Percentiles rank a stretch among this genome's conserved stretches.
Conservation (phyloP, 257 asterid species). For the Nemophila menziesii region DNA sequence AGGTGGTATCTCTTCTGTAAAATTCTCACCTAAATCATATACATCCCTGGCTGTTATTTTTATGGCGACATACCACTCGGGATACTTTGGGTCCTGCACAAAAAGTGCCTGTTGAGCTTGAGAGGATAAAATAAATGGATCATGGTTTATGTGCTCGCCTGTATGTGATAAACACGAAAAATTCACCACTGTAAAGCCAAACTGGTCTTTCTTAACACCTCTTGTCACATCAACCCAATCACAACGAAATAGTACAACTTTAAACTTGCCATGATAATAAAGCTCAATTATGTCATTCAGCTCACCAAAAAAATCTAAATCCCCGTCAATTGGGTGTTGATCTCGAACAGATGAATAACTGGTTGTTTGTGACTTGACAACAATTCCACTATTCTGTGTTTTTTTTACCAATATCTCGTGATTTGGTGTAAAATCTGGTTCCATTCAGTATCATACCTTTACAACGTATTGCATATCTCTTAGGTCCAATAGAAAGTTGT, state of each 20-base stretch:
- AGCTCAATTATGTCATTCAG: neutral
- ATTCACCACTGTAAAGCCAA: conserved; percentile 7
- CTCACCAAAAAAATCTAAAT: neutral
- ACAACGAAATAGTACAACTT: conserved; percentile 4
- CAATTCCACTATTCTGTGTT: conserved; percentile 4
- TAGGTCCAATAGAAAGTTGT: conserved; percentile 1
- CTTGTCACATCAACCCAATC: conserved; percentile 6
- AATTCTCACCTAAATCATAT: neutral
- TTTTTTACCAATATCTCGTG: neutral
- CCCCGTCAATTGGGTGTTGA: neutral
- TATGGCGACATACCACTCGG: conserved; percentile 4
- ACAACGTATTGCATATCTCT: neutral
- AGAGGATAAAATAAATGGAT: conserved; percentile 9
- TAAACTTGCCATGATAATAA: neutral
- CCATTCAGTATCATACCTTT: conserved; percentile 1
- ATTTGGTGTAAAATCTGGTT: conserved; percentile 1
- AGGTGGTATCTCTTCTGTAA: neutral
- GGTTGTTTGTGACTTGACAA: neutral
- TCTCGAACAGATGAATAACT: neutral
- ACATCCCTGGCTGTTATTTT: conserved; percentile 5
- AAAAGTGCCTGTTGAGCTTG: conserved; percentile 8
- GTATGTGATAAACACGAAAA: conserved; percentile 3
- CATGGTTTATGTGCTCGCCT: conserved; percentile 2
- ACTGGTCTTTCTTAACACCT: conserved; percentile 10
- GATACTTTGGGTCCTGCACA: neutral